phyloP scores from a whole-genome alignment of 192 early-diverging fungal genomes.

The Coemansia sp. region DNA sequence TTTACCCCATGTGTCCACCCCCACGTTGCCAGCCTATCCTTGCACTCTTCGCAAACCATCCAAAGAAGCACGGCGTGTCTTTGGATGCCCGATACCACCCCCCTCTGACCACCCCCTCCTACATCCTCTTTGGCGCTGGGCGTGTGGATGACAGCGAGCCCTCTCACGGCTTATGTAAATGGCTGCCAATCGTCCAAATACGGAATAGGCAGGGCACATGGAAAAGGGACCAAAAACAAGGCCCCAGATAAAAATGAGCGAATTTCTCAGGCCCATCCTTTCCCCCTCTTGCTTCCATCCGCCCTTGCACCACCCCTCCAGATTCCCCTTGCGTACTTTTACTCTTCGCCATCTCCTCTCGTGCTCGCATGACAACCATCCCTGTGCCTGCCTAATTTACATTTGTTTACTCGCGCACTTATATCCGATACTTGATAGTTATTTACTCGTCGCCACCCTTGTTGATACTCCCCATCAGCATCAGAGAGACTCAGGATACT shows the following conservation, averaged over 20 bases:
- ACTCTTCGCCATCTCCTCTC: no score
- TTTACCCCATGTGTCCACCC: neutral
- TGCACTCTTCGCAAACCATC: constrained; percentile 1
- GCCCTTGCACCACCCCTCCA: no score
- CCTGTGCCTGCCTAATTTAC: neutral
- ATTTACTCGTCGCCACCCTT: neutral
- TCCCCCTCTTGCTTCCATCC: no score
- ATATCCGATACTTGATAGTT: neutral
- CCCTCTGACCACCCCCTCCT: constrained; percentile 3
- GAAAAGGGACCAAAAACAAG: constrained; percentile 1
- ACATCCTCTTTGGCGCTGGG: neutral
- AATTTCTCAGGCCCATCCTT: neutral
- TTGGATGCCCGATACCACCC: neutral
- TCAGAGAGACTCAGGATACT: neutral
- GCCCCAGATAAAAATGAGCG: neutral
- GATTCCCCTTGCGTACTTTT: no score
- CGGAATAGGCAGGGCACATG: neutral
- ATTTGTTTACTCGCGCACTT: neutral
- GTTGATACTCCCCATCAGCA: no score
- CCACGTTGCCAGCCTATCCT: neutral
- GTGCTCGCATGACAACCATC: neutral
- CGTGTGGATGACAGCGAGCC: neutral
- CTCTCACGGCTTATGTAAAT: constrained; percentile 4
- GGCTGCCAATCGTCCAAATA: neutral
- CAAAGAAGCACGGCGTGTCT: constrained; percentile 2